Conservation (phyloP, 2,329 filamentous ascomycete species). For the Ophiostoma perfectum region DNA sequence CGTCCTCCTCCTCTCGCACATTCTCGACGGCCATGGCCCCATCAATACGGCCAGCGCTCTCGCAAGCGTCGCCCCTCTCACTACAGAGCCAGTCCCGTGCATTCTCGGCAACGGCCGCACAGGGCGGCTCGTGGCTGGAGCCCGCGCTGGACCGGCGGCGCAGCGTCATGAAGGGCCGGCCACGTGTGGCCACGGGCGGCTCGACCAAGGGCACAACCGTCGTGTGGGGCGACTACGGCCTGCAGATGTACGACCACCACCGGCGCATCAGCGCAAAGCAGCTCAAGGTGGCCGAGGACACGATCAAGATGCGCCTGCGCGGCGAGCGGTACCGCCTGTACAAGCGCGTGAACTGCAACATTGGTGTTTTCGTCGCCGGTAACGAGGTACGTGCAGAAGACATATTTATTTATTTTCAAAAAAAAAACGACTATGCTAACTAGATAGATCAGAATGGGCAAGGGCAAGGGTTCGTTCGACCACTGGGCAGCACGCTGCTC, state of each 20-base stretch:
- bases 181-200: slow-evolving; percentile 83
- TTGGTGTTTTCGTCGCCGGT: slow-evolving; percentile 90
- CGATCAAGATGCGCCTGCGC: slow-evolving; percentile 80
- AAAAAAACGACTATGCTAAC: neutral
- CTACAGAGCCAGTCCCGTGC: slow-evolving; percentile 43
- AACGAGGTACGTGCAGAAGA: slow-evolving; percentile 62
- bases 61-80: slow-evolving; percentile 26
- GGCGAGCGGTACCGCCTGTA: slow-evolving; percentile 91
- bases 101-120: slow-evolving; percentile 64
- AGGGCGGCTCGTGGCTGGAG: slow-evolving; percentile 72
- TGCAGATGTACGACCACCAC: slow-evolving; percentile 91
- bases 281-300: slow-evolving; percentile 86
- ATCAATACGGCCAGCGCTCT: slow-evolving; percentile 9
- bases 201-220: slow-evolving; percentile 90
- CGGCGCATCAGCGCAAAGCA: slow-evolving; percentile 81
- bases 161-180: slow-evolving; percentile 87
- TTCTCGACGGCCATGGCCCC: slow-evolving; percentile 10
- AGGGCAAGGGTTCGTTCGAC: slow-evolving; percentile 96
- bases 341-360: slow-evolving; percentile 83
- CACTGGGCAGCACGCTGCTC: slow-evolving; percentile 89
- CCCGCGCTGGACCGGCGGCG: slow-evolving; percentile 70
- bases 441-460: slow-evolving; percentile 86
- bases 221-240: slow-evolving; percentile 90
- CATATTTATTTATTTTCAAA: neutral
- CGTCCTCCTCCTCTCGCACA: slow-evolving; percentile 16